These are phyloP conservation scores for Fraxinus angustifolia DNA, from an alignment of 305 asterid genomes.

Conservation along the genomic window DNA sequence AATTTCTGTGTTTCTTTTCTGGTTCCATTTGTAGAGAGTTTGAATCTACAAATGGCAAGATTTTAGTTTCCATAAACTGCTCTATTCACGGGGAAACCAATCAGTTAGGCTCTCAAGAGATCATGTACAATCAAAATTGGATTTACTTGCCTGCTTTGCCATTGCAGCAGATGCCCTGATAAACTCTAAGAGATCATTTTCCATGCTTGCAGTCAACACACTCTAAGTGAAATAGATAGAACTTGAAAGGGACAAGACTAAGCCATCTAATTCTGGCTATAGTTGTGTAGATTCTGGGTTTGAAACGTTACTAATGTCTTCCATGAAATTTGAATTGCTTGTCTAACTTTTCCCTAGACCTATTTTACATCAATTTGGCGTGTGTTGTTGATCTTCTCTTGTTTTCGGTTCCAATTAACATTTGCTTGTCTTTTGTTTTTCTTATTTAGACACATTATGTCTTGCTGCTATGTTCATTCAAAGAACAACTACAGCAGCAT, in stretches of 20 bases:
- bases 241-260: background rate
- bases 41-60: background rate
- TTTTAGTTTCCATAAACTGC: background rate
- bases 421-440: background rate
- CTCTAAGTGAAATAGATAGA: background rate
- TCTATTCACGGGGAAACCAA: background rate
- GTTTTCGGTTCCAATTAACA: background rate
- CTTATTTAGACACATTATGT: conserved; percentile 48
- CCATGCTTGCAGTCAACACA: no score
- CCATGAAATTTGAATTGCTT: background rate
- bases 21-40: background rate
- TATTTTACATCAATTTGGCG: background rate
- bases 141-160: background rate
- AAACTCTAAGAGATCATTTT: background rate
- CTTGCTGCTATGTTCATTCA: conserved; percentile 52
- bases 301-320: background rate
- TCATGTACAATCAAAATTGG: background rate
- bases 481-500: conserved; percentile 62
- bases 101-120: background rate
- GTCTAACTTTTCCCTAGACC: background rate
- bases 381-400: background rate
- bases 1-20: background rate
- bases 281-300: background rate
- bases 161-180: background rate
- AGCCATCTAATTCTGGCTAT: background rate